These are phyloP conservation scores for Irpex sp. DNA, from an alignment of 1,284 basidiomycete species.

Conservation along the genomic window DNA sequence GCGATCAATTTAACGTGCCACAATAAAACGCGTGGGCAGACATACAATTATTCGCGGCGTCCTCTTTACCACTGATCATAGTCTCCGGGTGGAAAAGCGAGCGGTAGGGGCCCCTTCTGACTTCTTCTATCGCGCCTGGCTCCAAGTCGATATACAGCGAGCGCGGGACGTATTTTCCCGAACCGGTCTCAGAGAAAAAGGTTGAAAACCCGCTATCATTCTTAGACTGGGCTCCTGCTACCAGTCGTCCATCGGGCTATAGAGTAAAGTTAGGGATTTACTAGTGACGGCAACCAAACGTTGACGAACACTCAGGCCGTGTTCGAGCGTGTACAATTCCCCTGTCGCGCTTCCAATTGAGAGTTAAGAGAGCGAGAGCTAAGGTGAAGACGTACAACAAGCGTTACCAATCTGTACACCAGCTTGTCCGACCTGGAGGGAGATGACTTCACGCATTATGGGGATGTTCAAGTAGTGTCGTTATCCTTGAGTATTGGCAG, in stretches of 20 bases:
- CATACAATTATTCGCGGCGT: slow-evolving; percentile 98
- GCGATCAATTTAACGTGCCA: slow-evolving; percentile 3
- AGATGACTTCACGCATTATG: slow-evolving; percentile 87
- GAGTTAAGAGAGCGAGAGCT: slow-evolving; percentile 5
- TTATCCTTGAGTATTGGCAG: slow-evolving; percentile 11
- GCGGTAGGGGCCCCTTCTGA: slow-evolving; percentile 92
- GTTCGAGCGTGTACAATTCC: slow-evolving; percentile 98
- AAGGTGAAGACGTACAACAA: slow-evolving; percentile 61
- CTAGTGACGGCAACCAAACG: slow-evolving; percentile 2
- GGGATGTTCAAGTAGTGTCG: slow-evolving; percentile 11
- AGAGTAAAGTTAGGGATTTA: background rate
- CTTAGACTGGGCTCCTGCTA: slow-evolving; percentile 47
- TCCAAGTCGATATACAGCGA: slow-evolving; percentile 97
- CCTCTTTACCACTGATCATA: slow-evolving; percentile 98
- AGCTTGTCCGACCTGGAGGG: slow-evolving; percentile 90
- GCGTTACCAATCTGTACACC: slow-evolving; percentile 96
- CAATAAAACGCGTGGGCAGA: background rate
- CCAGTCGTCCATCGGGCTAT: slow-evolving; percentile 62
- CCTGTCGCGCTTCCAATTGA: slow-evolving; percentile 41
- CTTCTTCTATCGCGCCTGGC: slow-evolving; percentile 95
- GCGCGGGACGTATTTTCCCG: slow-evolving; percentile 96
- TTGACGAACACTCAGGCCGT: slow-evolving; percentile 84
- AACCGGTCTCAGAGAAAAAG: slow-evolving; percentile 90
- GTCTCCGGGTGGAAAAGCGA: slow-evolving; percentile 99
- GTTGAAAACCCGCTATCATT: slow-evolving; percentile 95